These are phyloP conservation scores for Ammopiptanthus mongolicus DNA, from an alignment of 306 rosid genomes.

Conservation along the genomic window DNA sequence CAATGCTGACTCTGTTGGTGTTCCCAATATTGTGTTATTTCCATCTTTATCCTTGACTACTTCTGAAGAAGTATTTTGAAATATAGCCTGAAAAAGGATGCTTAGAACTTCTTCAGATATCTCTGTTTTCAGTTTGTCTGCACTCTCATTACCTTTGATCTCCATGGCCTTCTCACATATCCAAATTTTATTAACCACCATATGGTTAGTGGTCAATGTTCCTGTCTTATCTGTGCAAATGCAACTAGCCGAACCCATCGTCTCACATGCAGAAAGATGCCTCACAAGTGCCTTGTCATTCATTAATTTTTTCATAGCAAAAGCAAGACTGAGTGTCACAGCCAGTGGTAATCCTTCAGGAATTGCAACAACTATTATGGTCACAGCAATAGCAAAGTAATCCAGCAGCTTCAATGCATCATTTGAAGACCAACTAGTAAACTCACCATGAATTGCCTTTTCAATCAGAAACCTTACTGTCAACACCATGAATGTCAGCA, in stretches of 20 bases:
- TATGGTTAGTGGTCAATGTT: constrained; percentile 88
- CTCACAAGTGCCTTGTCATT: constrained; percentile 78
- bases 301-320: constrained; percentile 91
- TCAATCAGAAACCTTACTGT: constrained; percentile 53
- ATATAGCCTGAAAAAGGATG: constrained; percentile 65
- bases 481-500: constrained; percentile 72
- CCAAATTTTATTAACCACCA: constrained; percentile 76
- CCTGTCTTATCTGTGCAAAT: constrained; percentile 97
- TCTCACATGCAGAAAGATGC: constrained; percentile 91
- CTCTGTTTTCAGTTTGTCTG: constrained; percentile 38
- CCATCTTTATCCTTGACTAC: constrained; percentile 60
- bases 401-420: constrained; percentile 65
- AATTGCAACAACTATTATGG: constrained; percentile 88
- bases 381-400: constrained; percentile 83
- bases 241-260: constrained; percentile 94
- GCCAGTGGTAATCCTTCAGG: constrained; percentile 97
- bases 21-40: constrained; percentile 51
- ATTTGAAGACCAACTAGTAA: constrained; percentile 59
- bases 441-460: constrained; percentile 45
- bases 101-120: constrained; percentile 45
- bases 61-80: constrained; percentile 75
- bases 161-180: constrained; percentile 44
- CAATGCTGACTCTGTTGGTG: constrained; percentile 87
- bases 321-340: constrained; percentile 92
- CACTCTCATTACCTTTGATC: constrained; percentile 38